Base-by-base conservation (phyloP, 176 grass and related monocot genomes). In the Aechmea fasciata region DNA sequence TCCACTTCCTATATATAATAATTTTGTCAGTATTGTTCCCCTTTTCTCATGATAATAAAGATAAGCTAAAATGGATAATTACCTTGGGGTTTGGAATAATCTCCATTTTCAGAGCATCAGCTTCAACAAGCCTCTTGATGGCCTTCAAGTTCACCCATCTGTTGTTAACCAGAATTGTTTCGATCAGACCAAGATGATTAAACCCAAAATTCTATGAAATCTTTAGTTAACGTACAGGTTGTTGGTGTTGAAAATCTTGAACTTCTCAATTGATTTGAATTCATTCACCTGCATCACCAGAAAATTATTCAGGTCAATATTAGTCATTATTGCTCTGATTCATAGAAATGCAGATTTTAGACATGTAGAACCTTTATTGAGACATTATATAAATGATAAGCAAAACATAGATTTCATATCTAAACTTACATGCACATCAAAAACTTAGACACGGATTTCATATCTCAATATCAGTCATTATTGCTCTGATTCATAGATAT, bases 201-300 rank as follows among this genome's bases (percentile, higher is more conserved):
- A 64, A 57, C 1, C 2, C 22, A 18, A 51, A 61, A 33, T 52
- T 12, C 13, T 66, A 48, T 50, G 14, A 15, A 20, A 68, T 66
- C 11, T 20, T 20, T 53, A 11, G 63, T 80, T 17, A 47, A 82
- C 86, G 72, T 87, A 93, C 87, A 99, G 63, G 52, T 99, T 99
- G 81, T 92, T 99, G 0, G 89, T 97, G 66, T 93, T 99, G 84
- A 99, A 99, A 70, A 99, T 99, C 87, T 99, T 99, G 84, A 99
- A 99, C 77, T 99, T 99, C 82, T 99, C 84, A 78, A 99, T 99
- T 50, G 89, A 99, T 77, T 99, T 93, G 80, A 92, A 92, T 77
- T 92, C 89, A n/a, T 81, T 79, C 23, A 97, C 83, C 89, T 97
- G 52, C 17, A 62, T 17, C 54, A 57, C 6, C 15, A 57, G 15